A percentile compares a stretch with the other conserved stretches of the same genome.
Conservation (phyloP, 2,329 filamentous ascomycete species). For the Capronia americana region DNA sequence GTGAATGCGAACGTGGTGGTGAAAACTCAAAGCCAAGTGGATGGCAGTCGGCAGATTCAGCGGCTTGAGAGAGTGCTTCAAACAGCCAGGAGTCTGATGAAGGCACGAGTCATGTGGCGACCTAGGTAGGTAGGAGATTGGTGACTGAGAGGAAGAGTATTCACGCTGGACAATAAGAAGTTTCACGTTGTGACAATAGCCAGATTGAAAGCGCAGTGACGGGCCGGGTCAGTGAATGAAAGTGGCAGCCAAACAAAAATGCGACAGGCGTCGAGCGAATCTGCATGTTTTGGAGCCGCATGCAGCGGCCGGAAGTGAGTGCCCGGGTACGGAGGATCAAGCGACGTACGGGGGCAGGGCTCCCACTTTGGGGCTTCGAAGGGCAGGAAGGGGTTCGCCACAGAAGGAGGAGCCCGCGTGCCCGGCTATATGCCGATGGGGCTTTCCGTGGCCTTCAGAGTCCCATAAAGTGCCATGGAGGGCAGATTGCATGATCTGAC, state of each 20-base stretch:
- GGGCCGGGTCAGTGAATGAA: neutral
- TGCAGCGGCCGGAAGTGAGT: neutral
- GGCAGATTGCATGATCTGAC: neutral
- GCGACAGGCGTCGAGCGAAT: neutral
- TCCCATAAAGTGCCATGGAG: neutral
- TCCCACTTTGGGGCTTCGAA: neutral
- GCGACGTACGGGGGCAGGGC: neutral
- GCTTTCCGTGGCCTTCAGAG: neutral
- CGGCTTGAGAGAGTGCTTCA: neutral
- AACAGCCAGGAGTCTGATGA: neutral
- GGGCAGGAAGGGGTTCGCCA: neutral
- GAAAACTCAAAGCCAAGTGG: neutral
- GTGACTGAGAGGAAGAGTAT: neutral
- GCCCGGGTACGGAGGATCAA: neutral
- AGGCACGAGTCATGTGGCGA: neutral
- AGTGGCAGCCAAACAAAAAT: neutral
- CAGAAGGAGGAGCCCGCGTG: neutral
- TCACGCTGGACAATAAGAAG: neutral
- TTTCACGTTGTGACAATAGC: neutral
- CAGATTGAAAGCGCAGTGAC: neutral
- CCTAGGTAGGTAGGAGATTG: neutral
- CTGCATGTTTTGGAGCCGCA: constrained; percentile 8
- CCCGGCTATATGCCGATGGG: constrained; percentile 12
- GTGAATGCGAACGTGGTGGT: constrained; percentile 15
- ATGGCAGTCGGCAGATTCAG: neutral